phyloP scores from a whole-genome alignment of 768 basidiomycete species.

The Pleurotus citrinopileatus region DNA sequence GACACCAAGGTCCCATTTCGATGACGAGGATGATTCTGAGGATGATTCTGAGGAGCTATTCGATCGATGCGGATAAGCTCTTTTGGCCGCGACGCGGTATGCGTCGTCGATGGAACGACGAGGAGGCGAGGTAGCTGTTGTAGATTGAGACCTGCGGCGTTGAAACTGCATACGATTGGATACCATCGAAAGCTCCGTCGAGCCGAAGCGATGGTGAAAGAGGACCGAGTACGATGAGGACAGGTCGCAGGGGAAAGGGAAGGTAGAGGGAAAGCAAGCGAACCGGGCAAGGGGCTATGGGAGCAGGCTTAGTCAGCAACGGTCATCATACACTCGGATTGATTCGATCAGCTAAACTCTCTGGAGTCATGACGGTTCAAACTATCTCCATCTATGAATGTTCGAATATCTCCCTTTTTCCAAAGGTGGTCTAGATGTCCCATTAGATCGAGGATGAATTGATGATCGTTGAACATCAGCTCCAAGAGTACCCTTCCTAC shows the following conservation, averaged over 20 bases:
- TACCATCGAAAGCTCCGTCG: conserved; percentile 20
- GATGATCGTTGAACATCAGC: too few relatives aligned
- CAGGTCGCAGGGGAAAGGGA: not conserved
- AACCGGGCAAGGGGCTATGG: not conserved
- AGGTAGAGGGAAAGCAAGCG: not conserved
- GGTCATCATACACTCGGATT: not conserved
- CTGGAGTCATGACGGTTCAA: too few relatives aligned
- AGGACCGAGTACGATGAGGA: not conserved
- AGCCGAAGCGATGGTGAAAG: not conserved
- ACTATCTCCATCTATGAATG: too few relatives aligned
- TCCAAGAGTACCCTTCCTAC: too few relatives aligned
- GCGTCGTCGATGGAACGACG: conserved; percentile 32
- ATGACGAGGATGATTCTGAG: conserved; percentile 31
- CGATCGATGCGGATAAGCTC: conserved; percentile 40
- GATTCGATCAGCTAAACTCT: not conserved
- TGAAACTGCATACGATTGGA: conserved; percentile 31
- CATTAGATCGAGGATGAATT: too few relatives aligned
- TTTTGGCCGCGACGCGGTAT: conserved; percentile 46
- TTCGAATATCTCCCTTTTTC: too few relatives aligned
- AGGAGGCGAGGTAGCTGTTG: conserved; percentile 34
- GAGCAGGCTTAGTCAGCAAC: not conserved
- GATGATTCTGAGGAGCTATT: conserved; percentile 25
- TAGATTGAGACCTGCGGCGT: conserved; percentile 56
- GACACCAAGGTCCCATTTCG: conserved; percentile 50
- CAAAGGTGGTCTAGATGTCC: too few relatives aligned